Base-by-base conservation (phyloP, 305 asterid genomes). In the Rubia peregrina region DNA sequence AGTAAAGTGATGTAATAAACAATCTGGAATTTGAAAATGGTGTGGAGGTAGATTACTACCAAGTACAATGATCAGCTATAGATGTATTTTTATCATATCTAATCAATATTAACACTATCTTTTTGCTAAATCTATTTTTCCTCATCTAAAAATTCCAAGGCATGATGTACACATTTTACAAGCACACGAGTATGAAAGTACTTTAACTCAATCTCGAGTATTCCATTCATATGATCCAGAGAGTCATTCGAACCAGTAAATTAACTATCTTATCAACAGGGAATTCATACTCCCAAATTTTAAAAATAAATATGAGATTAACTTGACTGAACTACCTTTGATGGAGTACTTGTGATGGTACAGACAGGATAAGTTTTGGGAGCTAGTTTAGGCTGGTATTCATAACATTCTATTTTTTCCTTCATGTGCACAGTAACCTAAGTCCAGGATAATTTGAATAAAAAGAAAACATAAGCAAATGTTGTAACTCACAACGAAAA, bases 291-390 rank as follows among this genome's bases (percentile, higher is more conserved):
- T 21, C 16, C 17, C 4, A 40, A 14, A 12, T 11, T n/a, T 53
- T 49, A 0, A 49, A 16, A 49, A 49, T 6, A 69, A 21, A 40
- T 9, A 56, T 6, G 19, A 19, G 33, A 6, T 19, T 67, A 65
- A 71, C 69, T 14, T 26, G 38, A 61, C 53, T 6, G 17, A 8
- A 56, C 70, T 80, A 95, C 99, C 99, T 95, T 90, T 68, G 99
- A 90, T 70, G 99, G 99, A 62, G 99, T 95, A 80, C 92, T 95
- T 68, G 99, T 92, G 72, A 95, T 95, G 10, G 99, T 95, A 78
- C 99, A 95, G 60, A 95, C 98, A 21, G 99, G 99, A 76, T 95
- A 95, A 78, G 97, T 92, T 83, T 95, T 95, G 10, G 99, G 99
- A 78, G 99, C 91, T 70, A 90, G 97, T 82, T 95, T 95, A 64